Base-by-base conservation (phyloP, 148 eudicot genomes). In the Vaccinium vitisidaea region DNA sequence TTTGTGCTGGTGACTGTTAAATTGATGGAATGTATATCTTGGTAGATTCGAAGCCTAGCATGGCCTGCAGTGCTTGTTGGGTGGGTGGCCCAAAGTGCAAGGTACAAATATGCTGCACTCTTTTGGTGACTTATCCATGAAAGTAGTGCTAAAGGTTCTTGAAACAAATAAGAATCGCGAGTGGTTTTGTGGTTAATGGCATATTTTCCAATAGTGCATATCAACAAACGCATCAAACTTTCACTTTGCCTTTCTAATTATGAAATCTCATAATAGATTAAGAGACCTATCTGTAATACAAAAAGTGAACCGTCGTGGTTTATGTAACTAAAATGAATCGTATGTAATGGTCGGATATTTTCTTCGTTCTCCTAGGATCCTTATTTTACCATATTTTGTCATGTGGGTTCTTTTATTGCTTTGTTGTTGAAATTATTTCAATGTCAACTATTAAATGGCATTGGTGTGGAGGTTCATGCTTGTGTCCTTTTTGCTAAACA, bases 1-100 rank as follows among this genome's bases (percentile, higher is more conserved):
- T 70, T 10, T 73, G 30, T 83, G 12, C 8, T 16, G 18, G 13
- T 12, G 65, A 73, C 67, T 58, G 27, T 84, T 65, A 49, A 82
- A 61, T 75, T 84, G 54, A 73, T 19, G 71, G 19, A 56, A 36
- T 77, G 81, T 58, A 52, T 52, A 50, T 89, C 75, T 77, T 88
- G 61, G 79, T 84, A 97, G 99, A 95, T 94, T 84, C 92, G 99
- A 84, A 98, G 94, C 83, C 92, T 97, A 83, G 98, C 99, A 87
- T 97, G 99, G 99, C 99, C 99, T 82, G 98, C 98, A 69, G 88
- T 94, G 85, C 96, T 97, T 85, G 88, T 94, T 86, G 98, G 99
- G 88, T 95, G 95, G 98, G 94, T 97, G 87, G 98, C 98, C 88
- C 98, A 97, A 88, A 95, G 99, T 88, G 99, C 98, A 85, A 97